These are phyloP conservation scores for Tanacetum coccineum DNA, from an alignment of 129 eudicot genomes.

Conservation along the genomic window DNA sequence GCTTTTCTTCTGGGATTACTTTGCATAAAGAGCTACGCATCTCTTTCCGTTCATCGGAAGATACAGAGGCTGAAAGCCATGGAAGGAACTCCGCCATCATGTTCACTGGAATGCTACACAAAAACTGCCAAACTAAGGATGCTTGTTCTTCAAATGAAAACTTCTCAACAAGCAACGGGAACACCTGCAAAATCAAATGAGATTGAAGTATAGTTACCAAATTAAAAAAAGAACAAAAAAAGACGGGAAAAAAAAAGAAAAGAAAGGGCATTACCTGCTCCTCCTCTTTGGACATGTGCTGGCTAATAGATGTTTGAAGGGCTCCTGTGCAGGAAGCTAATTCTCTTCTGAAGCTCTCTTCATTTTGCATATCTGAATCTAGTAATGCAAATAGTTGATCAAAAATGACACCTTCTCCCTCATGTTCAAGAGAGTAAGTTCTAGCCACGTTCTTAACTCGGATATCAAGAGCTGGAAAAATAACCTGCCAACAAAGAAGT, in stretches of 20 bases:
- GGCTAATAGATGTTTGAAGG: constrained; percentile 90
- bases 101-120: constrained; percentile 98
- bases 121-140: constrained; percentile 91
- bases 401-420: constrained; percentile 94
- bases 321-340: constrained; percentile 97
- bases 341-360: constrained; percentile 89
- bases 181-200: constrained; percentile 47
- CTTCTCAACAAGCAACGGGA: constrained; percentile 88
- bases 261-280: constrained; percentile 57
- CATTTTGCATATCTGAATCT: constrained; percentile 58
- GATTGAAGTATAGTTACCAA: too few species aligned
- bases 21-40: constrained; percentile 81
- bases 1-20: constrained; percentile 87
- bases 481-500: constrained; percentile 56
- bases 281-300: constrained; percentile 99
- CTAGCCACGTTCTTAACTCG: constrained; percentile 98
- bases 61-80: constrained; percentile 94
- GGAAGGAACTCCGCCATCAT: constrained; percentile 99
- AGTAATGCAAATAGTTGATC: constrained; percentile 87
- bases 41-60: constrained; percentile 86
- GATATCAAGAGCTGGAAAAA: constrained; percentile 95
- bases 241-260: not conserved
- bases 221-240: not conserved
- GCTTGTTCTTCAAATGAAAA: constrained; percentile 99
- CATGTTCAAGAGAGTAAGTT: constrained; percentile 97